Evolutionary conservation across 2,329 filamentous ascomycete genomes (phyloP).

Genomic region (Neofusicoccum sp.): DNA sequence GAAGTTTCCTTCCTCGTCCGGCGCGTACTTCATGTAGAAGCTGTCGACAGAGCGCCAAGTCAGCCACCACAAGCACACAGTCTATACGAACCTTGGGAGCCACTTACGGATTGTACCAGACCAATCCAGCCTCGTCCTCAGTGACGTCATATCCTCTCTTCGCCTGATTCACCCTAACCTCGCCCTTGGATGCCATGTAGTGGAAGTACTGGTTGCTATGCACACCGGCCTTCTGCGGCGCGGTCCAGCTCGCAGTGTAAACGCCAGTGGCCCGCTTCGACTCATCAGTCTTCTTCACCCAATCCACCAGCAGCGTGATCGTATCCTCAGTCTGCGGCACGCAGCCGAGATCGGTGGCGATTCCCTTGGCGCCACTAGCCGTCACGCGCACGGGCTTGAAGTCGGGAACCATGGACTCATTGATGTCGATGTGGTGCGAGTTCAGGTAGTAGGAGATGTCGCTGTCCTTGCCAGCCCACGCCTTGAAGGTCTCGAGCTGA

Average conservation of each 20-base stretch:
- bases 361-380: constrained; percentile 73
- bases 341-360: constrained; percentile 76
- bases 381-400: constrained; percentile 78
- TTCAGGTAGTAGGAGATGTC: constrained; percentile 97
- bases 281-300: constrained; percentile 70
- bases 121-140: constrained; percentile 69
- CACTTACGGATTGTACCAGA: constrained; percentile 80
- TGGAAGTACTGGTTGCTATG: constrained; percentile 98
- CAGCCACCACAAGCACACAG: not conserved
- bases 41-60: constrained; percentile 28
- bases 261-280: constrained; percentile 77
- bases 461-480: constrained; percentile 86
- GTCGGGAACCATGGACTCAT: constrained; percentile 85
- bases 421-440: constrained; percentile 89
- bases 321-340: constrained; percentile 83
- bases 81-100: not conserved
- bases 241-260: constrained; percentile 93
- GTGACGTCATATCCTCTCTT: constrained; percentile 93
- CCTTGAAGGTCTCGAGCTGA: constrained; percentile 90
- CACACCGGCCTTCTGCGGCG: constrained; percentile 87
- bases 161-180: constrained; percentile 87
- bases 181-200: constrained; percentile 80
- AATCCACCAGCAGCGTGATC: constrained; percentile 85
- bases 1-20: constrained; percentile 94
- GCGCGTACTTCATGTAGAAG: constrained; percentile 92